Percentiles rank a stretch among this genome's conserved stretches.
Evolutionary conservation across 352 stramenopile species (phyloP).

Genomic region (Phytopythium litorale): DNA sequence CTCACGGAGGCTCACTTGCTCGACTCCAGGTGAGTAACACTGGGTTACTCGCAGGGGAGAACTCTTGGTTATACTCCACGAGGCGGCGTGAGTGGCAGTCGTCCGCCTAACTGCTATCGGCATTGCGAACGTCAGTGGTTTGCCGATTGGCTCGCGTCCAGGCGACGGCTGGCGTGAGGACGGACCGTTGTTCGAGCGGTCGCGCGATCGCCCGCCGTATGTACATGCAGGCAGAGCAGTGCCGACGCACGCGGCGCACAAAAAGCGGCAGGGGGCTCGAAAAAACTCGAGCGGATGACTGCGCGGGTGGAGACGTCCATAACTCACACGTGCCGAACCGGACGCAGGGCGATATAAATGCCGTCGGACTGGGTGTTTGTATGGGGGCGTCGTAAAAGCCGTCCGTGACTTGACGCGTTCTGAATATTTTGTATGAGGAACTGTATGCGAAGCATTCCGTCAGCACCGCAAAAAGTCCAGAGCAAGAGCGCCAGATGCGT

Average conservation of each 20-base stretch:
- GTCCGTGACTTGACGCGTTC: neutral
- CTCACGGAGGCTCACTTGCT: neutral
- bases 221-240: neutral
- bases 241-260: neutral
- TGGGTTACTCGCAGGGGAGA: neutral
- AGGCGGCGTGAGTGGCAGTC: neutral
- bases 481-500: constrained; percentile 2
- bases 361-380: neutral
- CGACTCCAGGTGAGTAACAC: constrained; percentile 3
- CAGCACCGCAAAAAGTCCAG: constrained; percentile 3
- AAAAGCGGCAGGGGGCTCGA: neutral
- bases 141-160: neutral
- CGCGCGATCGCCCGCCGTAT: neutral
- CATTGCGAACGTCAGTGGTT: neutral
- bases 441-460: neutral
- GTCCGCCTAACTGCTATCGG: neutral
- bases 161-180: neutral
- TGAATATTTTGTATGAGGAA: constrained; percentile 2
- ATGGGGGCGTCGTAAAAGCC: neutral
- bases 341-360: neutral
- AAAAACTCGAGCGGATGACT: neutral
- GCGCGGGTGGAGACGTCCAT: neutral
- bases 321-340: neutral
- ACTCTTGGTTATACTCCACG: neutral
- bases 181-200: neutral